Evolutionary conservation across 2,329 filamentous ascomycete species (phyloP).

Genomic region (Aureobasidium zeae): DNA sequence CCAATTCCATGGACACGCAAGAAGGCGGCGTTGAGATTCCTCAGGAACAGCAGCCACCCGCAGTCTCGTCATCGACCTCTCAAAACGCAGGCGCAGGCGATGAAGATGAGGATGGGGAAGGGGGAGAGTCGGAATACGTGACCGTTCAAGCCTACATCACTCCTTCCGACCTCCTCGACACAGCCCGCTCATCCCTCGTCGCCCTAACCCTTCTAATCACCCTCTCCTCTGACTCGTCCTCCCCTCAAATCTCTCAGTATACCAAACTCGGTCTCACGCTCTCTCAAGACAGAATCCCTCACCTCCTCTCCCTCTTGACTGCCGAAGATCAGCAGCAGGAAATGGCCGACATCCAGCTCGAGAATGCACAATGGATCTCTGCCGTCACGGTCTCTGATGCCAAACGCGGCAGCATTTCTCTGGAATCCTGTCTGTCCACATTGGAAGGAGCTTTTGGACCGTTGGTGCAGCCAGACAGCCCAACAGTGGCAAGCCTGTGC

Average conservation of each 20-base stretch:
- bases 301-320: slow-evolving; percentile 38
- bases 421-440: slow-evolving; percentile 43
- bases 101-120: slow-evolving; percentile 36
- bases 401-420: slow-evolving; percentile 40
- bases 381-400: slow-evolving; percentile 50
- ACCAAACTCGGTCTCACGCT: slow-evolving; percentile 52
- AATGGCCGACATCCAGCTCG: slow-evolving; percentile 33
- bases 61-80: slow-evolving; percentile 8
- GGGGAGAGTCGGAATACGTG: slow-evolving; percentile 57
- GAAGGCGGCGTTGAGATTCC: slow-evolving; percentile 19
- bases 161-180: slow-evolving; percentile 56
- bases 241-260: slow-evolving; percentile 38
- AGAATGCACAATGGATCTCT: slow-evolving; percentile 47
- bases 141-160: slow-evolving; percentile 59
- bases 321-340: slow-evolving; percentile 19
- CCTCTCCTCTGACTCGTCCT: slow-evolving; percentile 40
- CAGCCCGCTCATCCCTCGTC: slow-evolving; percentile 52
- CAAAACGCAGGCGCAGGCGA: slow-evolving; percentile 22
- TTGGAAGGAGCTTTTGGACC: slow-evolving; percentile 28
- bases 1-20: slow-evolving; percentile 20
- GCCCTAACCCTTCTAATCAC: slow-evolving; percentile 39
- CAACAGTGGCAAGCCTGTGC: slow-evolving; percentile 42
- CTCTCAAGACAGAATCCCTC: slow-evolving; percentile 44
- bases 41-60: slow-evolving; percentile 25
- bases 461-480: slow-evolving; percentile 27